Conservation (phyloP, 768 basidiomycete species). For the Agaricus sinodeliciosus region DNA sequence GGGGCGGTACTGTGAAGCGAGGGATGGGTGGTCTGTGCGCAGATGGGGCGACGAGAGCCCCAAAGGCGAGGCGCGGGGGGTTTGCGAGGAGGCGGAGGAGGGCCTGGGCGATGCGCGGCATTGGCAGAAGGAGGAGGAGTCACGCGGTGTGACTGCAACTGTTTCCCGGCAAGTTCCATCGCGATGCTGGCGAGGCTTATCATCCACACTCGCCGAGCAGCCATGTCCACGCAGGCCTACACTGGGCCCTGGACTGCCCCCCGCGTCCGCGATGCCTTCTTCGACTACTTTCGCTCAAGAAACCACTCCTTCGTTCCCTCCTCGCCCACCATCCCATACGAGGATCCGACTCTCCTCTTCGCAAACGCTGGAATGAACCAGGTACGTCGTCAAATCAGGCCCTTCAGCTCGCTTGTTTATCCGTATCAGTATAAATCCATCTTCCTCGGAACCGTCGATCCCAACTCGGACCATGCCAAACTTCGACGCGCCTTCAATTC, state of each 20-base stretch:
- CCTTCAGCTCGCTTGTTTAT: constrained; percentile 6
- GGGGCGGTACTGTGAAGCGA: constrained; percentile 2
- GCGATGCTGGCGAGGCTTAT: background rate
- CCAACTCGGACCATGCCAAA: constrained; percentile 85
- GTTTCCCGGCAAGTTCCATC: constrained; percentile 6
- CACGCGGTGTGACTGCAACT: constrained; percentile 8
- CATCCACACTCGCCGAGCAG: constrained; percentile 13
- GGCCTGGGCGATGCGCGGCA: constrained; percentile 39
- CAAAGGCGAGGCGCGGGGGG: constrained; percentile 21
- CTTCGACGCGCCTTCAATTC: constrained; percentile 92
- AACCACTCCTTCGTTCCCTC: constrained; percentile 87
- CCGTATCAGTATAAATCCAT: constrained; percentile 81
- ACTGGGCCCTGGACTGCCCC: constrained; percentile 68
- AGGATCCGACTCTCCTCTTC: constrained; percentile 95
- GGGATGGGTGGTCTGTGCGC: constrained; percentile 14
- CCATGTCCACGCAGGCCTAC: constrained; percentile 32
- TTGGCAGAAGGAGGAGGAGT: constrained; percentile 13
- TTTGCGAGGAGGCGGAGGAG: constrained; percentile 29
- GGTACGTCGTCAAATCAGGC: constrained; percentile 29
- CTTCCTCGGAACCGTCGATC: constrained; percentile 97
- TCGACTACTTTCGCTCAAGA: constrained; percentile 76
- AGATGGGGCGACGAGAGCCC: constrained; percentile 5
- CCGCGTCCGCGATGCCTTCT: constrained; percentile 83
- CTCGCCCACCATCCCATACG: constrained; percentile 91
- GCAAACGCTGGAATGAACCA: constrained; percentile 99